These are phyloP conservation scores for Pulveroboletus sp. DNA, from an alignment of 768 basidiomycete species.

Conservation along the genomic window DNA sequence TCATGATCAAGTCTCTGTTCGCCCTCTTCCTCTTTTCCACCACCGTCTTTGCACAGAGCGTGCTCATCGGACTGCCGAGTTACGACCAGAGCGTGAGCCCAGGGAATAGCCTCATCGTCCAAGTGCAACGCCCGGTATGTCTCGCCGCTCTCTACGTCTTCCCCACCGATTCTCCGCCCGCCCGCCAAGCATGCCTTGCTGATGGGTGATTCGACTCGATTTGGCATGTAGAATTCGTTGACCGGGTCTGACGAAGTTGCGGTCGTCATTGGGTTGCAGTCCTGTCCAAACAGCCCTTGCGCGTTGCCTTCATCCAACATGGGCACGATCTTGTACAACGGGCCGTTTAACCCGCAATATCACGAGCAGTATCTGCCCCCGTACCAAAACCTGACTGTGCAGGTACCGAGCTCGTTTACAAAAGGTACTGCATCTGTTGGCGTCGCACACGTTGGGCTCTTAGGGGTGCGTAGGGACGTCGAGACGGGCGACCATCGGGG, in stretches of 20 bases:
- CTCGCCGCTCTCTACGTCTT: background rate
- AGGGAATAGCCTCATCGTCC: slow-evolving; percentile 39
- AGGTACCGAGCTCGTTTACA: slow-evolving; percentile 29
- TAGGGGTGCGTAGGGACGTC: slow-evolving; percentile 35
- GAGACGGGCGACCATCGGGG: background rate
- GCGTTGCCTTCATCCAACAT: slow-evolving; percentile 26
- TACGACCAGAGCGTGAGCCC: slow-evolving; percentile 26
- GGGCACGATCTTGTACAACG: slow-evolving; percentile 46
- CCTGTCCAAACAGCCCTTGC: slow-evolving; percentile 32
- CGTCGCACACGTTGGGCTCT: slow-evolving; percentile 35
- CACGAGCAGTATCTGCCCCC: slow-evolving; percentile 30
- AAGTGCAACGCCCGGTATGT: slow-evolving; percentile 46
- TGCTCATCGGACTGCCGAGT: slow-evolving; percentile 37
- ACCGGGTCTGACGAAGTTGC: slow-evolving; percentile 41
- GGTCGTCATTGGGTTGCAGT: slow-evolving; percentile 40
- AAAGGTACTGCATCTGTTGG: slow-evolving; percentile 34
- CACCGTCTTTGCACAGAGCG: slow-evolving; percentile 38
- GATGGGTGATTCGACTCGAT: background rate
- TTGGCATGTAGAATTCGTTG: slow-evolving; percentile 29
- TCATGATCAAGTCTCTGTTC: slow-evolving; percentile 17
- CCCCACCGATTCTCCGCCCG: background rate
- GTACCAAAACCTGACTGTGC: slow-evolving; percentile 43
- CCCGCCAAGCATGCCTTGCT: background rate
- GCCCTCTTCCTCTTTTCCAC: slow-evolving; percentile 28
- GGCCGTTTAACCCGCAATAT: slow-evolving; percentile 37